Base-by-base conservation (phyloP, 371 early-diverging fungal genomes). In the Encephalitozoon hellem region DNA sequence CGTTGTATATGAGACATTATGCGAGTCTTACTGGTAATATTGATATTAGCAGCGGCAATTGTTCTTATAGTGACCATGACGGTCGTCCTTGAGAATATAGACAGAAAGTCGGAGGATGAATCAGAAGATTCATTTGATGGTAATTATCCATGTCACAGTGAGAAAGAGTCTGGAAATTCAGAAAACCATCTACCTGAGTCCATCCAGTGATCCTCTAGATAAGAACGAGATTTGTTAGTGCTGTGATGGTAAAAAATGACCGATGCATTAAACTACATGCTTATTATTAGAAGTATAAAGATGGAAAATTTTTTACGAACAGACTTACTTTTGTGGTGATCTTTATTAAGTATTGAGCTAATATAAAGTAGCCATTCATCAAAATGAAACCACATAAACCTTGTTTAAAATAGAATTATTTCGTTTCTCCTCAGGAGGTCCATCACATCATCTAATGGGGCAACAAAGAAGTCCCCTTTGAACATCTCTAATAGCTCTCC, bases 401-500 rank as follows among this genome's bases (percentile, higher is more conserved):
- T 8, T 18, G 15, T 3, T 73, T 55, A 82, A 8, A 80, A 54
- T 15, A 82, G 55, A 9, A 34, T 30, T 26, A 82, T 68, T 0
- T 66, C 34, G 25, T 63, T 59, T 23, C 38, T 52, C n/a, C 18
- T 45, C 2, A 82, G 18, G 12, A 74, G 45, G 42, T 69, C 59
- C 26, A 25, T 47, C 6, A 82, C 69, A 72, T 82, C 77, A 25
- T 45, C 21, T 9, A 80, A 39, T n/a, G 32, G 25, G 15, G 74
- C 80, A 41, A 82, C 69, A 80, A 74, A 79, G 64, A 82, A 80
- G 66, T 80, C 77, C 8, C 78, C 82, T 69, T 54, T 43, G 26
- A 39, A 12, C 52, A 82, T 68, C 12, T 82, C 67, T 15, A 82
- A 49, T 34, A 41, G 8, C 11, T 79, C 71, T 1, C 78, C 80